phyloP scores from a whole-genome alignment of 805 yeast species.

The Kazachstania bromeliacearum region DNA sequence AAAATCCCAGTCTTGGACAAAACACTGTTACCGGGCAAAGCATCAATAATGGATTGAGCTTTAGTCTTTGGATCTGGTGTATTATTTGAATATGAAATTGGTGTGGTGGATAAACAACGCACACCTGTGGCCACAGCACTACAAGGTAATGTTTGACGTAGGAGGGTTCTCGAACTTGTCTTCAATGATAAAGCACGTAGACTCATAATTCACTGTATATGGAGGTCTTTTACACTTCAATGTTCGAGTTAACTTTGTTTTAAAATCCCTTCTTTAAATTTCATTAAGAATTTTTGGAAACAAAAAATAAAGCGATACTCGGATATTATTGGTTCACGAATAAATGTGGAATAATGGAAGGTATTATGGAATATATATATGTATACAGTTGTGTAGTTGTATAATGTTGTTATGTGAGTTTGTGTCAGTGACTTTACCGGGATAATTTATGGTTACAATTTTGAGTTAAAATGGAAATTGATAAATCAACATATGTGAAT shows the following conservation, averaged over 20 bases:
- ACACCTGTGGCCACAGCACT: constrained; percentile 27
- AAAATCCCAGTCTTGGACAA: constrained; percentile 89
- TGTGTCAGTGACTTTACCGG: not conserved
- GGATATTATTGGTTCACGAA: no score
- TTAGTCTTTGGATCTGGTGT: constrained; percentile 70
- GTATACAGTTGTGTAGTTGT: not conserved
- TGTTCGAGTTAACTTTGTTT: no score
- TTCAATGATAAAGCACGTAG: constrained; percentile 23
- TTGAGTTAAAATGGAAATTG: not conserved
- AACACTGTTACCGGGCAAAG: constrained; percentile 84
- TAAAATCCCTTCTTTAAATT: no score
- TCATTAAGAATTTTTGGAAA: no score
- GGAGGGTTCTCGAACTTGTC: constrained; percentile 19
- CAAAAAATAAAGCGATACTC: no score
- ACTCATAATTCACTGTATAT: no score
- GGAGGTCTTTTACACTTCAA: no score
- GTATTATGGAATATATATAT: no score
- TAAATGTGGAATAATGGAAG: no score
- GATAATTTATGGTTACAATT: not conserved
- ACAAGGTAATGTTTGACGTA: constrained; percentile 18
- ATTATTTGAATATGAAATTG: constrained; percentile 4
- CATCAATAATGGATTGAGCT: constrained; percentile 82
- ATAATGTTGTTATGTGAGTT: not conserved
- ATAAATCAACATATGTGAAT: no score
- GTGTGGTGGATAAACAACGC: constrained; percentile 50